Percentiles rank a stretch among this genome's conserved stretches.
These are phyloP conservation scores for Rhodomyrtus tomentosa DNA, from an alignment of 345 rosid genomes.

Conservation along the genomic window DNA sequence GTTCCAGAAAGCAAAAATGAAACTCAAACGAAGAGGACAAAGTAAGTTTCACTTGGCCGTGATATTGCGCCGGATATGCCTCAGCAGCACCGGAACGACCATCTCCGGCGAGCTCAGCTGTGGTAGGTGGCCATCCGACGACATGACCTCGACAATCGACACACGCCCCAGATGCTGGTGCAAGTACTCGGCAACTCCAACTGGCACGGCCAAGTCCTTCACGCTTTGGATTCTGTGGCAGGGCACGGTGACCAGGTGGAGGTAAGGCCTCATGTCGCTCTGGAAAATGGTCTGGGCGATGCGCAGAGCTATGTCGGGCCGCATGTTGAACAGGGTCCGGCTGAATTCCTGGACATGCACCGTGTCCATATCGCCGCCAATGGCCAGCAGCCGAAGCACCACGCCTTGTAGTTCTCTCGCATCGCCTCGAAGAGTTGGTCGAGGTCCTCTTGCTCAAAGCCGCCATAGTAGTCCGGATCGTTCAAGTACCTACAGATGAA, in stretches of 20 bases:
- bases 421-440: conserved; percentile 67
- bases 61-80: conserved; percentile 53
- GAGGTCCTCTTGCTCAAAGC: conserved; percentile 71
- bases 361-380: conserved; percentile 80
- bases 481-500: conserved; percentile 42
- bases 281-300: conserved; percentile 55
- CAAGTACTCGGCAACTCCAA: conserved; percentile 54
- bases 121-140: conserved; percentile 72
- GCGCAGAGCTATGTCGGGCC: conserved; percentile 72
- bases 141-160: conserved; percentile 58
- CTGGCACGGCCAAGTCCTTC: conserved; percentile 73
- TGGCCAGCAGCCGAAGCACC: conserved; percentile 64
- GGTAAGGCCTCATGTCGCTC: conserved; percentile 53
- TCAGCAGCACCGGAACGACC: conserved; percentile 57
- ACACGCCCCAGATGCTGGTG: conserved; percentile 42
- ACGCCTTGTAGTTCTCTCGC: conserved; percentile 54
- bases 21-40: not conserved
- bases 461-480: conserved; percentile 69
- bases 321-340: conserved; percentile 78
- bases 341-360: conserved; percentile 76
- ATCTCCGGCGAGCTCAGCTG: conserved; percentile 72
- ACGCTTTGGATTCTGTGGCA: conserved; percentile 73
- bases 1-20: not conserved
- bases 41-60: not conserved
- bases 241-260: conserved; percentile 41